These are phyloP conservation scores for Xylariomycetidae sp. DNA, from an alignment of 2,329 filamentous ascomycete genomes.

Conservation along the genomic window DNA sequence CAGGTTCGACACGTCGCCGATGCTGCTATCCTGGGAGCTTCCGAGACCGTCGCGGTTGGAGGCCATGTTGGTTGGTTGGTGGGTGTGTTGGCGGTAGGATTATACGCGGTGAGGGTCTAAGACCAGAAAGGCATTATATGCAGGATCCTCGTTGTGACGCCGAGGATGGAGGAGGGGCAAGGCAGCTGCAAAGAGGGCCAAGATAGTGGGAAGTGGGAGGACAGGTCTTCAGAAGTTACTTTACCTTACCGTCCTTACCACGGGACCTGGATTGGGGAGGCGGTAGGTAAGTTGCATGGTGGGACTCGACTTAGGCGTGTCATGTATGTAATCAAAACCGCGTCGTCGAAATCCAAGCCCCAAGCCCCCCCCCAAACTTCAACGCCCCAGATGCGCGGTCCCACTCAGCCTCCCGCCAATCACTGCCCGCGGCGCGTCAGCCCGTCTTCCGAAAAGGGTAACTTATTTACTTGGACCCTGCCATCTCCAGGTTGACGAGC, in stretches of 20 bases:
- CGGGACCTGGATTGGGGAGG: constrained; percentile 5
- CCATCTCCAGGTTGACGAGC: constrained; percentile 21
- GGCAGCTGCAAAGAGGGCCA: no score
- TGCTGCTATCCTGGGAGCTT: constrained; percentile 19
- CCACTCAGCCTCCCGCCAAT: constrained; percentile 23
- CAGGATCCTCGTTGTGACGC: constrained; percentile 12
- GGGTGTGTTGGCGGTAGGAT: constrained; percentile 16
- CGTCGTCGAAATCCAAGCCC: constrained; percentile 12
- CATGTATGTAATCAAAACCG: constrained; percentile 19
- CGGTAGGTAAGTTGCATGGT: constrained; percentile 15
- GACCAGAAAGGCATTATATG: constrained; percentile 21
- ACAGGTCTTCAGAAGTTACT: no score
- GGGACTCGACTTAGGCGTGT: constrained; percentile 19
- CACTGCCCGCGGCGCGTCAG: constrained; percentile 12
- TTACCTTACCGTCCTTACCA: no score
- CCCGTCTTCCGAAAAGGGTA: constrained; percentile 21
- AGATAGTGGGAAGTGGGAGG: no score
- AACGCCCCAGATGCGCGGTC: no score
- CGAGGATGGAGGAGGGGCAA: constrained; percentile 11
- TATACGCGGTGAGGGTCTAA: constrained; percentile 18
- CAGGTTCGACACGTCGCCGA: constrained; percentile 23
- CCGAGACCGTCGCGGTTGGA: constrained; percentile 16
- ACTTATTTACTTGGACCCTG: constrained; percentile 24
- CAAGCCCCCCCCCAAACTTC: no score
- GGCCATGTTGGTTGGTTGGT: constrained; percentile 10